Percentiles rank a stretch among this genome's conserved stretches.
Evolutionary conservation across 2,329 filamentous ascomycete genomes (phyloP).

Genomic region (Rhinocladiella similis): DNA sequence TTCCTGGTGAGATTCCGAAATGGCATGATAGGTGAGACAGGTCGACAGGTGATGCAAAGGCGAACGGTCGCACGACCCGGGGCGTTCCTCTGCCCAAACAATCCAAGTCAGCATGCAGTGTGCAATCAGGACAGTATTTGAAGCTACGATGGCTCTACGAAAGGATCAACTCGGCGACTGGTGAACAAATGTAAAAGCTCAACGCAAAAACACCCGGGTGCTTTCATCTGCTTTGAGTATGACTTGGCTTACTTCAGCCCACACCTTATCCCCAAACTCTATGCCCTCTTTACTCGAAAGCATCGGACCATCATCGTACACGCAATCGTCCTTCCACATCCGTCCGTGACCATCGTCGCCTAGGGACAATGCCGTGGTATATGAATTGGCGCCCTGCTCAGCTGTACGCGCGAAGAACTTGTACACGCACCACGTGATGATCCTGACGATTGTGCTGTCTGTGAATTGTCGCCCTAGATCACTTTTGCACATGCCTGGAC

Average conservation of each 20-base stretch:
- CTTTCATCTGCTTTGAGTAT: conserved; percentile 28
- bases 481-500: conserved; percentile 46
- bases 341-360: conserved; percentile 45
- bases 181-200: neutral
- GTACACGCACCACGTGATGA: conserved; percentile 35
- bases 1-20: too few relatives aligned
- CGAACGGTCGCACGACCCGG: too few relatives aligned
- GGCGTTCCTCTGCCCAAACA: too few relatives aligned
- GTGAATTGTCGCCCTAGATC: conserved; percentile 40
- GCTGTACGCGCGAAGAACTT: conserved; percentile 43
- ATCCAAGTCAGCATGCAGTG: too few relatives aligned
- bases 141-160: too few relatives aligned
- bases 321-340: conserved; percentile 45
- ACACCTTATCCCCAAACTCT: conserved; percentile 39
- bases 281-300: conserved; percentile 35
- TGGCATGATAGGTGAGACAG: too few relatives aligned
- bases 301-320: conserved; percentile 34
- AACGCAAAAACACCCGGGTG: conserved; percentile 13
- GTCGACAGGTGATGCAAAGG: too few relatives aligned
- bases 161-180: too few relatives aligned
- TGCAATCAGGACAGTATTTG: too few relatives aligned
- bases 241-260: conserved; percentile 42
- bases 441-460: conserved; percentile 25
- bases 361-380: conserved; percentile 44
- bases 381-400: conserved; percentile 45